Evolutionary conservation across 768 basidiomycete genomes (phyloP), one percentile per base, ranked within the genome.

Genomic region (Fomitopsis serialis): DNA sequence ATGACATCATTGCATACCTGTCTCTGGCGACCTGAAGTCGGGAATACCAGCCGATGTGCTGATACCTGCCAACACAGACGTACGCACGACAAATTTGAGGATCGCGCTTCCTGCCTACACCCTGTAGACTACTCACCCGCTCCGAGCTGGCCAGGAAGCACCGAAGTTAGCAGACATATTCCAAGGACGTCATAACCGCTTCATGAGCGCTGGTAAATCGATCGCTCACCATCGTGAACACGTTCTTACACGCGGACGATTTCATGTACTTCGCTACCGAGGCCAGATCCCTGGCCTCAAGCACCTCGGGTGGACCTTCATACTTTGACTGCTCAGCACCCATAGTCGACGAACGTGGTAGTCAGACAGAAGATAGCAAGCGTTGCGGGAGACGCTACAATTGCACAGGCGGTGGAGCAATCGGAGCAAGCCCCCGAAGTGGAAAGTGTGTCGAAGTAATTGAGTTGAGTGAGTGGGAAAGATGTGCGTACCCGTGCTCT

Each of bases 161-260:
- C 29, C 32, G 6, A 51, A 36, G 17, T 7, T 7, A 40, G n/a
- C 42, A 37, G 15, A 32, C 21, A n/a, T n/a, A n/a, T n/a, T n/a
- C n/a, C 37, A 12, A 6, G 17, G 36, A n/a, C 19, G 23, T 34
- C 29, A 11, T 32, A 40, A 35, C 21, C 19, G 42, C 46, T 3
- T 19, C 29, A 52, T 21, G 7, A 32, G 2, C 36, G 25, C 27
- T 52, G 51, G 52, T 45, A 15, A 40, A 19, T 40, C 37, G 37
- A 40, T 40, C 37, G 66, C 77, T 59, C 55, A 89, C 89, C 88
- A 92, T 88, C 49, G 91, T 72, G 53, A 84, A 80, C 12, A 92
- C 72, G 22, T 81, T 85, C 57, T 75, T 79, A 70, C 89, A 91
- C 53, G 74, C 68, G 29, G 80, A 72, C 1, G 87, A 87, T 55